Evolutionary conservation across 2,329 filamentous ascomycete species (phyloP).

Genomic region (Epicoccum sorghinum): DNA sequence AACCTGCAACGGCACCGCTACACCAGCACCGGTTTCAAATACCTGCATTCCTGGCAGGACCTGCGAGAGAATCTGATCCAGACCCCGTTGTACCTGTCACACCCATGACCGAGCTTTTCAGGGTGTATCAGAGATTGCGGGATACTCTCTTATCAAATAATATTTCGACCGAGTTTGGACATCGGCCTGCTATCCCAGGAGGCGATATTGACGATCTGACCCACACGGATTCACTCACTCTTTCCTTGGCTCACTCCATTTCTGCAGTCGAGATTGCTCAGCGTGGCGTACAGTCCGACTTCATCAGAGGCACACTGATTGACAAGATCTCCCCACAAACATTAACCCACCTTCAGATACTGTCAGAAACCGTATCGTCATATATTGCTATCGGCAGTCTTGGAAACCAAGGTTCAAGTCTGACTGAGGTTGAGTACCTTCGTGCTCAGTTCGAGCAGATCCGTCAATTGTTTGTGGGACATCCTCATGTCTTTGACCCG

Average conservation of each 20-base stretch:
- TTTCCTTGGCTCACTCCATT: slow-evolving; percentile 80
- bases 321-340: slow-evolving; percentile 84
- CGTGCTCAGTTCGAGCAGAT: slow-evolving; percentile 74
- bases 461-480: slow-evolving; percentile 73
- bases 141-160: slow-evolving; percentile 61
- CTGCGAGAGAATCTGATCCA: slow-evolving; percentile 6
- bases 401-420: slow-evolving; percentile 63
- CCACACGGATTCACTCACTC: slow-evolving; percentile 65
- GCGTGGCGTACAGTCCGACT: slow-evolving; percentile 77
- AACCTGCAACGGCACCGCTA: slow-evolving; percentile 22
- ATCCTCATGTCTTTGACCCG: slow-evolving; percentile 50
- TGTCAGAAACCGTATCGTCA: slow-evolving; percentile 86
- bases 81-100: slow-evolving; percentile 13
- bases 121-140: slow-evolving; percentile 62
- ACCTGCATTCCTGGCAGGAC: slow-evolving; percentile 35
- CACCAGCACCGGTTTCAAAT: slow-evolving; percentile 38
- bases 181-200: slow-evolving; percentile 47
- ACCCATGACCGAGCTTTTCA: slow-evolving; percentile 55
- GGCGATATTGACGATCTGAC: slow-evolving; percentile 54
- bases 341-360: slow-evolving; percentile 83
- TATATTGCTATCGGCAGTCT: slow-evolving; percentile 80
- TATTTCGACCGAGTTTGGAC: slow-evolving; percentile 55
- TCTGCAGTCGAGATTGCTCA: slow-evolving; percentile 90
- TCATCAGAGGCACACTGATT: slow-evolving; percentile 72
- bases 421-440: slow-evolving; percentile 70